These are phyloP conservation scores for Paxillus involutus DNA, from an alignment of 768 basidiomycete species.

Conservation along the genomic window DNA sequence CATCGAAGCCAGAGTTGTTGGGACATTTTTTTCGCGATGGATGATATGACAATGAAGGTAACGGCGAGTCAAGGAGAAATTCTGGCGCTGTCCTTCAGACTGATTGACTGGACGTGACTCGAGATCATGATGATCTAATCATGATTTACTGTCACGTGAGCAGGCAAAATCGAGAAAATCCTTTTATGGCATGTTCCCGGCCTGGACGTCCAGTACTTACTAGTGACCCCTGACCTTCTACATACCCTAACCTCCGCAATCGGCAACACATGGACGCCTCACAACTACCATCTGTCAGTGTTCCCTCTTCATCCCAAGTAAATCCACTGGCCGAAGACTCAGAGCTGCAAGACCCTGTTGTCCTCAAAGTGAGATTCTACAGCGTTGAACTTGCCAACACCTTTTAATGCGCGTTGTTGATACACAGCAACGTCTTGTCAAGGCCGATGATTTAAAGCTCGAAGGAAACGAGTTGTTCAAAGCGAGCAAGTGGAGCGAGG, in stretches of 20 bases:
- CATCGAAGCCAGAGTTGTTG: constrained; percentile 87
- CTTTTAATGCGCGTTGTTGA: constrained; percentile 5
- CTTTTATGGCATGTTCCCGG: no score
- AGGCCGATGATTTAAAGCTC: constrained; percentile 64
- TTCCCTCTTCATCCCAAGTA: neutral
- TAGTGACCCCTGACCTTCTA: no score
- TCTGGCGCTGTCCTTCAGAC: no score
- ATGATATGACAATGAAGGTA: neutral
- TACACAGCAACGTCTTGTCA: constrained; percentile 42
- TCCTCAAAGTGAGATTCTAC: neutral
- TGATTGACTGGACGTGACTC: neutral
- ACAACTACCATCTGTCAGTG: neutral
- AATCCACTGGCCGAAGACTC: neutral
- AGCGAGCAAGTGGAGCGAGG: constrained; percentile 62
- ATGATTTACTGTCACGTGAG: neutral
- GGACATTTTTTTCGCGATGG: constrained; percentile 3
- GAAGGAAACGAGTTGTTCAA: constrained; percentile 79
- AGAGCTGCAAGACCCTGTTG: neutral
- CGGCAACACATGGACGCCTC: constrained; percentile 3
- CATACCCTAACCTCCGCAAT: no score
- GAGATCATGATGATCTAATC: neutral
- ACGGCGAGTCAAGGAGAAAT: neutral
- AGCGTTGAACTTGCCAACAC: neutral
- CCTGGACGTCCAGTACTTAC: no score
- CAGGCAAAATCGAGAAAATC: no score